A percentile compares a stretch with the other conserved stretches of the same genome.
Conservation (phyloP, 1,284 basidiomycete species). For the Rhodotorula sp. region DNA sequence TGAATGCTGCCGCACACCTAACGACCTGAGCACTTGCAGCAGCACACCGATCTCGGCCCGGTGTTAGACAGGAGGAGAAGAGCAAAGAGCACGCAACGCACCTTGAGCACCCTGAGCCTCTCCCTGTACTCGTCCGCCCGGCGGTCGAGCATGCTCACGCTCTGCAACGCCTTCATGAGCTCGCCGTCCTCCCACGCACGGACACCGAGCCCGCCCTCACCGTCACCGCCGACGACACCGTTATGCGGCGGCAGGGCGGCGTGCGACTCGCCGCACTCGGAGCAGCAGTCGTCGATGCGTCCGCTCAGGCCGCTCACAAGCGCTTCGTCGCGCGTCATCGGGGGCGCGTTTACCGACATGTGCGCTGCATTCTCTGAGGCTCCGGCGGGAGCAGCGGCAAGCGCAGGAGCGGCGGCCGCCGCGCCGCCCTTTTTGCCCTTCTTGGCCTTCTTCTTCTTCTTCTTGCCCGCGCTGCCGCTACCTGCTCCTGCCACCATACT, state of each 20-base stretch:
- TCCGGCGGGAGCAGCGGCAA: not conserved
- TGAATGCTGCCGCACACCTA: too few relatives aligned
- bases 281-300: not conserved
- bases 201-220: not conserved
- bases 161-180: conserved; percentile 30
- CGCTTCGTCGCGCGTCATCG: not conserved
- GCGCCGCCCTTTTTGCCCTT: not conserved
- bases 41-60: not conserved
- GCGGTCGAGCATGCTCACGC: conserved; percentile 27
- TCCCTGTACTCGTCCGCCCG: conserved; percentile 35
- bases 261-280: not conserved
- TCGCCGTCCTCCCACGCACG: conserved; percentile 24
- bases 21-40: not conserved
- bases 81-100: not conserved
- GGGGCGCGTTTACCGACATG: not conserved
- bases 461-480: not conserved
- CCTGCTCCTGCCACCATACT: not conserved
- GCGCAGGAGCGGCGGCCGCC: not conserved
- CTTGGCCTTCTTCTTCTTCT: conserved; percentile 8
- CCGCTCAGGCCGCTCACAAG: not conserved
- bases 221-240: not conserved
- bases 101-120: conserved; percentile 24
- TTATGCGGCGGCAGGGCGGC: not conserved
- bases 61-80: not conserved
- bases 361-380: not conserved